phyloP scores from a whole-genome alignment of 75 land plant species.

The Pseudotsuga menziesii region DNA sequence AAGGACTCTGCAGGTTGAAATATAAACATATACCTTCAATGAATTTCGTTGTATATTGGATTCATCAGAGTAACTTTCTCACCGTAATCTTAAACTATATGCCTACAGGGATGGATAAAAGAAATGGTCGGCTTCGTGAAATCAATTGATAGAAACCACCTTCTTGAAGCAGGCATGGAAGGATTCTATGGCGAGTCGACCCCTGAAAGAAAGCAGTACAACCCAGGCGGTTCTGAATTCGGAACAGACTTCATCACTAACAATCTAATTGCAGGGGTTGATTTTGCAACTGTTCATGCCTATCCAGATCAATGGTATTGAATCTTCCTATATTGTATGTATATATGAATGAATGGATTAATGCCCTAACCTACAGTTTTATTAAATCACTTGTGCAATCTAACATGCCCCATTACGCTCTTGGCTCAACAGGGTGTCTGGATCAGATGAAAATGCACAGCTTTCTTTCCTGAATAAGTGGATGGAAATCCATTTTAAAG shows the following conservation, averaged over 20 bases:
- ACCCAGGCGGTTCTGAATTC: slow-evolving; percentile 15
- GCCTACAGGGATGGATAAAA: slow-evolving; percentile 43
- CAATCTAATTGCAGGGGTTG: slow-evolving; percentile 32
- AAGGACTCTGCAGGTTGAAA: slow-evolving; percentile 44
- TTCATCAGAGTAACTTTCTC: slow-evolving; percentile 1
- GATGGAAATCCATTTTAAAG: slow-evolving; percentile 36
- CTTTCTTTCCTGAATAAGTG: slow-evolving; percentile 27
- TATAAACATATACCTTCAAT: too few relatives aligned
- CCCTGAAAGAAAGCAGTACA: slow-evolving; percentile 18
- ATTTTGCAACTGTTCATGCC: slow-evolving; percentile 59
- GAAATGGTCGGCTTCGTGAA: slow-evolving; percentile 53
- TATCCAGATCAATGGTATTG: slow-evolving; percentile 56
- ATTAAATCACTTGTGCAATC: background rate
- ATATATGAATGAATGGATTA: too few relatives aligned
- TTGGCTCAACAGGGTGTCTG: slow-evolving; percentile 33
- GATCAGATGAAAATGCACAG: slow-evolving; percentile 19
- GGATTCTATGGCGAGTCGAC: slow-evolving; percentile 44
- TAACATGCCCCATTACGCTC: background rate
- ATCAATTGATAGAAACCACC: slow-evolving; percentile 48
- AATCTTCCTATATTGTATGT: too few relatives aligned
- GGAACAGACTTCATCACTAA: slow-evolving; percentile 58
- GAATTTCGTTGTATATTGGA: too few relatives aligned
- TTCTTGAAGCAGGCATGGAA: slow-evolving; percentile 49
- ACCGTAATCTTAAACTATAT: background rate
- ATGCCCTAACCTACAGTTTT: background rate